These are phyloP conservation scores for Starmerella sp. DNA, from an alignment of 805 yeast genomes.

Conservation along the genomic window DNA sequence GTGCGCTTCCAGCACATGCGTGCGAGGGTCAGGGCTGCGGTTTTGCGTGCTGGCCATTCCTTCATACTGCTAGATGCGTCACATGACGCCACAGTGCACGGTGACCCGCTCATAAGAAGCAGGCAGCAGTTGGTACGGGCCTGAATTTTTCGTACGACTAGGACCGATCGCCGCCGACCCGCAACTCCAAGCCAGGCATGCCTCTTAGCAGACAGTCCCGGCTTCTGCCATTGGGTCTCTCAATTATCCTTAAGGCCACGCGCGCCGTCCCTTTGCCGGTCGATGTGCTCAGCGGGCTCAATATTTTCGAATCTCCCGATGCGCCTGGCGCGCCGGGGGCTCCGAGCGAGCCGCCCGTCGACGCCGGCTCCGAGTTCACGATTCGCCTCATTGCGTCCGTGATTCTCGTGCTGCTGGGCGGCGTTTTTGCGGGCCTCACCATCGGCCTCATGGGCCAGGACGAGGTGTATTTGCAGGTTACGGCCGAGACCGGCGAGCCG, in stretches of 20 bases:
- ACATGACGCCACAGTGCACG: neutral
- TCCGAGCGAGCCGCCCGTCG: neutral
- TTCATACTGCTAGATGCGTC: neutral
- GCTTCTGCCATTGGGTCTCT: neutral
- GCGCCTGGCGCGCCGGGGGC: neutral
- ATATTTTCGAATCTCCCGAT: neutral
- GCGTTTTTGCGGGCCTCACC: slow-evolving; percentile 47
- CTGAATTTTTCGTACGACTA: neutral
- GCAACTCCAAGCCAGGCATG: neutral
- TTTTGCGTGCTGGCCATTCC: neutral
- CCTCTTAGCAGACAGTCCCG: neutral
- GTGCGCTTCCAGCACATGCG: neutral
- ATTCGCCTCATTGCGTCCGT: slow-evolving; percentile 23
- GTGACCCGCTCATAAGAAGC: neutral
- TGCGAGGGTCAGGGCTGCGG: neutral
- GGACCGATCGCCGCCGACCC: neutral
- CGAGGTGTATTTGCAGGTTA: slow-evolving; percentile 84
- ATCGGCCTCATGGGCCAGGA: slow-evolving; percentile 96
- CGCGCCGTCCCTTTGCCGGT: slow-evolving; percentile 3
- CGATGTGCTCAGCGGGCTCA: neutral
- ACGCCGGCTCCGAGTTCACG: slow-evolving; percentile 5
- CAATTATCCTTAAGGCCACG: neutral
- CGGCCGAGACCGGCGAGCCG: slow-evolving; percentile 64
- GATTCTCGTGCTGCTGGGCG: slow-evolving; percentile 30
- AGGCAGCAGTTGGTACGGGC: neutral